Conservation (phyloP, 2,329 filamentous ascomycete genomes). For the Colletotrichum filicis region DNA sequence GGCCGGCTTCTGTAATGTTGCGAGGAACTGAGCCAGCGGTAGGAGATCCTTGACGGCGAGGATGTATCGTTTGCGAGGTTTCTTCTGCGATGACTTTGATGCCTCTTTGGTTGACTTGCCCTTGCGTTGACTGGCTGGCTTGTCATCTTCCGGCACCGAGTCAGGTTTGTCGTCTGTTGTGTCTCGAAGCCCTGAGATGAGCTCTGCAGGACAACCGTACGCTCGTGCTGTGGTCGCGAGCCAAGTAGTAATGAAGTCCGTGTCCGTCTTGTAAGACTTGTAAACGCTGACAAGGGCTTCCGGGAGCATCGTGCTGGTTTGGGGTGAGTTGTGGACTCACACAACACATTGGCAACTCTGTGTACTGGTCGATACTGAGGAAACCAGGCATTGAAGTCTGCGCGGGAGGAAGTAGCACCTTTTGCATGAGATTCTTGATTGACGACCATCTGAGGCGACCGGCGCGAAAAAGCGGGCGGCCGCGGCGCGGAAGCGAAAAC, state of each 20-base stretch:
- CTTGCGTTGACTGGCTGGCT: background rate
- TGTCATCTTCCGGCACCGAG: background rate
- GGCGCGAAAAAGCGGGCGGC: background rate
- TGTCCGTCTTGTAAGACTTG: background rate
- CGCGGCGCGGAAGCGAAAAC: background rate
- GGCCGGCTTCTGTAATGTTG: background rate
- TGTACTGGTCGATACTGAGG: background rate
- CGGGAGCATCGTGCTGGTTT: background rate
- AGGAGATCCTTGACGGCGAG: background rate
- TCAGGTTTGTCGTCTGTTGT: background rate
- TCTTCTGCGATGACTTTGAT: background rate
- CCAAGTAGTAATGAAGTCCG: background rate
- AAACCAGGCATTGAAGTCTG: background rate
- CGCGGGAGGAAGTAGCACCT: background rate
- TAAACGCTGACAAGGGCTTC: background rate
- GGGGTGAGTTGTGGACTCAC: background rate
- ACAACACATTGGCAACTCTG: background rate
- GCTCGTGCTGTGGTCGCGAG: background rate
- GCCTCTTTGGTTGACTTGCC: background rate
- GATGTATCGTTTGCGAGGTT: background rate
- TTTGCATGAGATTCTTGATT: background rate
- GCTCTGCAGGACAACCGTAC: background rate
- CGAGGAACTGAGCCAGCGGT: background rate
- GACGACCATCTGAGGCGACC: background rate
- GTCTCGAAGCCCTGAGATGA: background rate